Percentiles rank a stretch among this genome's conserved stretches.
Evolutionary conservation across 352 stramenopile species (phyloP).

Genomic region (Thalassiosira pacifica): DNA sequence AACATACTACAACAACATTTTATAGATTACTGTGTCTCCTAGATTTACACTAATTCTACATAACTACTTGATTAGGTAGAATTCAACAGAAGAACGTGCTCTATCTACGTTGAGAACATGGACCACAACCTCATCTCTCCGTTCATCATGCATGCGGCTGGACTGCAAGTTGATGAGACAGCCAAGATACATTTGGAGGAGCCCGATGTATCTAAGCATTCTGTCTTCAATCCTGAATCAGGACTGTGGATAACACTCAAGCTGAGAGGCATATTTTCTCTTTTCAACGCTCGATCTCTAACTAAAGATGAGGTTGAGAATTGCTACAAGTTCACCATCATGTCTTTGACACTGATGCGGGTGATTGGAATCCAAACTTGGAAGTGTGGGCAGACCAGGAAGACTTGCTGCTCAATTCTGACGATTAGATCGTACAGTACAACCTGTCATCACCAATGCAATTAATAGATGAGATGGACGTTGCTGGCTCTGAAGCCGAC

Average conservation of each 20-base stretch:
- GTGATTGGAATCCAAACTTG: too few relatives aligned
- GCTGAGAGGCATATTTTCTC: conserved; percentile 64
- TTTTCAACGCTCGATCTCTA: conserved; percentile 45
- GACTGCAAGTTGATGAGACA: conserved; percentile 56
- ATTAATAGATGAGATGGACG: neutral
- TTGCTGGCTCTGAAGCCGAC: too few relatives aligned
- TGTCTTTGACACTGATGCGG: too few relatives aligned
- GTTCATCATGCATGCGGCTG: conserved; percentile 60
- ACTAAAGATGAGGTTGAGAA: conserved; percentile 31
- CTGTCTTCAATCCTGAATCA: conserved; percentile 28
- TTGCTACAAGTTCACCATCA: too few relatives aligned
- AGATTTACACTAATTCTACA: too few relatives aligned
- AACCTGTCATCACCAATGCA: neutral
- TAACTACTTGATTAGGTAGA: neutral
- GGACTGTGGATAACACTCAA: conserved; percentile 54
- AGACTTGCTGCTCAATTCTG: neutral
- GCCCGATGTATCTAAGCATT: conserved; percentile 10
- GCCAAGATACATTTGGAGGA: conserved; percentile 55
- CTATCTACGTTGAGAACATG: conserved; percentile 53
- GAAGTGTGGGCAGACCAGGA: conserved; percentile 12
- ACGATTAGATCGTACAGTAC: neutral
- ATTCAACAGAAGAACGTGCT: conserved; percentile 66
- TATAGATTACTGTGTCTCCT: too few relatives aligned
- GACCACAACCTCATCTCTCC: conserved; percentile 67
- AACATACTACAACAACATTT: too few relatives aligned